phyloP scores from a whole-genome alignment of 768 basidiomycete genomes.

The Sistotremastrum niveocremeum region DNA sequence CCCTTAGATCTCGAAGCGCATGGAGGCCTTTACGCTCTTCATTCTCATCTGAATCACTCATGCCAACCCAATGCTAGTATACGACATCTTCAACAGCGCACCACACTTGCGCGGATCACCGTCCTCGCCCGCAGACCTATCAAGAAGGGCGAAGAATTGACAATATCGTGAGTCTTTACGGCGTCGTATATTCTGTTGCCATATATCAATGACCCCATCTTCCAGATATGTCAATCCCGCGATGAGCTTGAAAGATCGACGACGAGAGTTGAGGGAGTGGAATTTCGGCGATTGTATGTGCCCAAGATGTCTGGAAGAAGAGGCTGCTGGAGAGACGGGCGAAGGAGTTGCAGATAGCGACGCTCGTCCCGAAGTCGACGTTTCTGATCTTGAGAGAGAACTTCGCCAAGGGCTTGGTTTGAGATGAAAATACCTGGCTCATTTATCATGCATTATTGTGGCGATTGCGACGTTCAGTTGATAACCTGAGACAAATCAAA shows the following conservation, averaged over 20 bases:
- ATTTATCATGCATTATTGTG: no score
- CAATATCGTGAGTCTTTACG: conserved; percentile 21
- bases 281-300: conserved; percentile 65
- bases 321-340: conserved; percentile 11
- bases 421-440: background rate
- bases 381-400: conserved; percentile 7
- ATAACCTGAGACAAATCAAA: no score
- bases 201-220: background rate
- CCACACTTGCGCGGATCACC: conserved; percentile 60
- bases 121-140: conserved; percentile 56
- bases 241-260: conserved; percentile 28
- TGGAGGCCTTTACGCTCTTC: conserved; percentile 74
- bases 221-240: conserved; percentile 62
- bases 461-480: no score
- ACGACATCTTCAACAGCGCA: conserved; percentile 58
- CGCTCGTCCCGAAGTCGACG: background rate
- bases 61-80: conserved; percentile 73
- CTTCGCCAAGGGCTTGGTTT: conserved; percentile 10
- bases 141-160: conserved; percentile 56
- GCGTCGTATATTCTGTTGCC: no score
- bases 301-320: conserved; percentile 51
- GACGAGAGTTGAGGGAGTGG: conserved; percentile 49
- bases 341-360: background rate
- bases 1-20: conserved; percentile 64
- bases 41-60: conserved; percentile 79